phyloP scores from a whole-genome alignment of 129 eudicot species.

The Logfia minima region DNA sequence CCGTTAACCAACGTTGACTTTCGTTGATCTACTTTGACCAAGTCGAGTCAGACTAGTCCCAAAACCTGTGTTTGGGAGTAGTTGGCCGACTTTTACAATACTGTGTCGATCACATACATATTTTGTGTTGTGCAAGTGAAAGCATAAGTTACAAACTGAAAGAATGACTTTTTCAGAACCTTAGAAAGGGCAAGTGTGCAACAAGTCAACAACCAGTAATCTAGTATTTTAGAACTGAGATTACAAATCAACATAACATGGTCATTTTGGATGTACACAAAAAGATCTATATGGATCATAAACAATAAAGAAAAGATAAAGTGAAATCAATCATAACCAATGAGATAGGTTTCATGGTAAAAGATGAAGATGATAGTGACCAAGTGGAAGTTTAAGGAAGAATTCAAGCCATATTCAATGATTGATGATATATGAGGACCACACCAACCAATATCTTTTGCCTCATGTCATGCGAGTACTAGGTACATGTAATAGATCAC shows the following conservation, averaged over 20 bases:
- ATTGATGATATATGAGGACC: constrained; percentile 21
- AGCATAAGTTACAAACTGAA: neutral
- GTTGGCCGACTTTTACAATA: too few relatives aligned
- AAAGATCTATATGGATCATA: constrained; percentile 5
- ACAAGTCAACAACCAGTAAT: neutral
- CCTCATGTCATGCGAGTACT: constrained; percentile 24
- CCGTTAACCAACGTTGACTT: too few relatives aligned
- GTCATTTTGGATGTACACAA: neutral
- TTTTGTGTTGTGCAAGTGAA: neutral
- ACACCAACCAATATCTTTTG: constrained; percentile 18
- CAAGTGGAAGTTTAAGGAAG: constrained; percentile 33
- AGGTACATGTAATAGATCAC: constrained; percentile 29
- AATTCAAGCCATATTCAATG: constrained; percentile 23
- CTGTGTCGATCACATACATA: neutral
- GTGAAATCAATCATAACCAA: constrained; percentile 18
- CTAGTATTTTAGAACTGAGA: neutral
- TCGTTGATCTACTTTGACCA: too few relatives aligned
- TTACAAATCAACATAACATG: constrained; percentile 14
- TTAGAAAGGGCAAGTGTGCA: neutral
- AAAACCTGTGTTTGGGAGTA: too few relatives aligned
- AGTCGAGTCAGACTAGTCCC: too few relatives aligned
- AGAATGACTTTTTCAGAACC: neutral
- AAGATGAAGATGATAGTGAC: constrained; percentile 36
- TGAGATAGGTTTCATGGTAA: constrained; percentile 25
- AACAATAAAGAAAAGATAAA: constrained; percentile 21